Base-by-base conservation (phyloP, 2,329 filamentous ascomycete species). In the Fusarium falciforme region DNA sequence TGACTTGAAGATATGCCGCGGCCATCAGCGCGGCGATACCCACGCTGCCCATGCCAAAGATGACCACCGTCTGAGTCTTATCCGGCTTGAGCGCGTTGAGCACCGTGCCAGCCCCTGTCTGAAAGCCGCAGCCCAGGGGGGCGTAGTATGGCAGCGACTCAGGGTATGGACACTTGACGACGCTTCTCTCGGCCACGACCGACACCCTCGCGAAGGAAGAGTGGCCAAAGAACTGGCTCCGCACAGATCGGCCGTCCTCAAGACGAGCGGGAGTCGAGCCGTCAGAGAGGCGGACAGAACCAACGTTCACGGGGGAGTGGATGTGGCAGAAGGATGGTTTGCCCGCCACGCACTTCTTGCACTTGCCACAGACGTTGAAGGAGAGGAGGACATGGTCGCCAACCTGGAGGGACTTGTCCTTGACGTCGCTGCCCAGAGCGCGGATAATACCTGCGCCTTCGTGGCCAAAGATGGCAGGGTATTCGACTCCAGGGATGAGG, bases 321-420 rank as follows among this genome's bases (percentile, higher is more conserved):
- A 47, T 68, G 40, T 71, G 68, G 33, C 68, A 71, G 57, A 40
- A 70, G 17, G 68, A 70, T 1, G 68, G 68, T 11, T 66, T 65
- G 7, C 44, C 68, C 27, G 61, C 57, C 7, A 61, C 10, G 36
- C 68, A 71, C 40, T 67, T 61, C 36, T 68, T 67, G n/a, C 68
- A 71, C 25, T 68, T 58, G 1, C 68, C 68, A 14, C 68, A 71
- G 20, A 61, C 61, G 29, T 64, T 71, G 44, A 71, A 71, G 12
- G 68, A 70, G n/a, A 71, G 65, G 6, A 64, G 65, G 5, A 71
- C 68, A 35, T 64, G n/a, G 33, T 71, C 68, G 9, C 68, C 68
- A 20, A 65, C 38, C 6, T 52, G 47, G 7, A 67, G 64, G 27
- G 60, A 63, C 47, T 67, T 63, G 29, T 64, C 60, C 22, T 60